A percentile compares a stretch with the other conserved stretches of the same genome.
phyloP scores from a whole-genome alignment of 345 rosid genomes.

The Xanthoceras sorbifolium region DNA sequence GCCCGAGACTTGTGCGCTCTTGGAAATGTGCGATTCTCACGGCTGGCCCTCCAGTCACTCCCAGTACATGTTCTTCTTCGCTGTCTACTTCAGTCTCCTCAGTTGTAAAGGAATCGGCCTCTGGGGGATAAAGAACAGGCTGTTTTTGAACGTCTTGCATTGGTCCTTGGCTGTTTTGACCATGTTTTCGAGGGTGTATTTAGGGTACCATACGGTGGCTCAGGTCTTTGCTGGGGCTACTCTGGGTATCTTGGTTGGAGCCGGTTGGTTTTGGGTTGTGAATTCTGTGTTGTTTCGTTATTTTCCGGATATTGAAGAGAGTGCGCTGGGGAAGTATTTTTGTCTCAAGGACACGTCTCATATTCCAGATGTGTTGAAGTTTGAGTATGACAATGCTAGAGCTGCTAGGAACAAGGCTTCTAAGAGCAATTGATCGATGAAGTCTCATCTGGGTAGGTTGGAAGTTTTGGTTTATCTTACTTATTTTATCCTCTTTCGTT shows the following conservation, averaged over 20 bases:
- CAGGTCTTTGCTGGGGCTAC: slow-evolving; percentile 88
- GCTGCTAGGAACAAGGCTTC: slow-evolving; percentile 59
- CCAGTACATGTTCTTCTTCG: slow-evolving; percentile 89
- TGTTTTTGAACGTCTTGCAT: slow-evolving; percentile 42
- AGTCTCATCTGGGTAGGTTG: slow-evolving; percentile 31
- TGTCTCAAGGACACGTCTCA: slow-evolving; percentile 95
- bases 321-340: slow-evolving; percentile 67
- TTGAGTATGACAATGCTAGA: slow-evolving; percentile 93
- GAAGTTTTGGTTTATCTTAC: background rate
- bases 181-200: slow-evolving; percentile 87
- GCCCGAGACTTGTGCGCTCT: slow-evolving; percentile 74
- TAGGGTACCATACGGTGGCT: slow-evolving; percentile 85
- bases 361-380: slow-evolving; percentile 76
- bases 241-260: slow-evolving; percentile 66
- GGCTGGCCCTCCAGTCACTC: slow-evolving; percentile 99
- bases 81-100: slow-evolving; percentile 59
- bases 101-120: slow-evolving; percentile 62
- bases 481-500: background rate
- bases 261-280: slow-evolving; percentile 81
- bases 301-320: slow-evolving; percentile 82
- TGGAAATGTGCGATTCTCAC: slow-evolving; percentile 94
- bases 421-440: slow-evolving; percentile 52
- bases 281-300: slow-evolving; percentile 46
- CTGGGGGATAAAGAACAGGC: slow-evolving; percentile 49
- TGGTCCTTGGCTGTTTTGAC: slow-evolving; percentile 79